Percentiles rank a stretch among this genome's conserved stretches.
phyloP scores from a whole-genome alignment of 2,329 filamentous ascomycete genomes.

The Rutstroemia sp. region DNA sequence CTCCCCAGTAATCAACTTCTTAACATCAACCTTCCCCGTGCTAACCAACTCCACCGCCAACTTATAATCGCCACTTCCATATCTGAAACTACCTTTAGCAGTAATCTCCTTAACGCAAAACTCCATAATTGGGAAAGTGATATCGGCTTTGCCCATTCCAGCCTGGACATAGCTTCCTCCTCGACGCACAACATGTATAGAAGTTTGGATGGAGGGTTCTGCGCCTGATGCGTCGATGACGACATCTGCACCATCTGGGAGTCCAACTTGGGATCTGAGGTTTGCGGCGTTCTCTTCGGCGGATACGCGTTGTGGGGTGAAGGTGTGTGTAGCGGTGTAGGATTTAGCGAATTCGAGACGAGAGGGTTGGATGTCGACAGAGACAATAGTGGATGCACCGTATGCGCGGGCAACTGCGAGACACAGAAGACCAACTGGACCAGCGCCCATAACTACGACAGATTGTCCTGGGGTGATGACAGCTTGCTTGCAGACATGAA shows the following conservation, averaged over 20 bases:
- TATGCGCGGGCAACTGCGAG: conserved; percentile 78
- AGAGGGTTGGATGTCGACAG: conserved; percentile 75
- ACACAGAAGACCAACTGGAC: conserved; percentile 81
- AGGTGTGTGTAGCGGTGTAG: conserved; percentile 67
- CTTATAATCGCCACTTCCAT: conserved; percentile 80
- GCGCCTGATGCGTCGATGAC: conserved; percentile 77
- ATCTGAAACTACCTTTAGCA: conserved; percentile 81
- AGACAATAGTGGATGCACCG: conserved; percentile 78
- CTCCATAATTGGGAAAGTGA: conserved; percentile 86
- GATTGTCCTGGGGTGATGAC: conserved; percentile 64
- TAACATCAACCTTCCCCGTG: conserved; percentile 67
- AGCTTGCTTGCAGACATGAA: conserved; percentile 76
- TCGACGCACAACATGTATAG: conserved; percentile 60
- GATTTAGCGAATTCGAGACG: conserved; percentile 71
- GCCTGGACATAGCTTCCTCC: conserved; percentile 78
- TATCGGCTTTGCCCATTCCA: conserved; percentile 83
- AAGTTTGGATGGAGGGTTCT: conserved; percentile 69
- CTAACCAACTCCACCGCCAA: conserved; percentile 67
- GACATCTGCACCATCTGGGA: conserved; percentile 64
- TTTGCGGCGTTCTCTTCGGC: conserved; percentile 68
- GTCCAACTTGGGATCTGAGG: conserved; percentile 54
- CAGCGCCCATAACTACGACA: conserved; percentile 80
- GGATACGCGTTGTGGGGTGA: conserved; percentile 52
- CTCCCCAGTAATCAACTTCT: conserved; percentile 70
- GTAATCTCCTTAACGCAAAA: conserved; percentile 86